These are phyloP conservation scores for Colletotrichum plurivorum DNA, from an alignment of 2,329 filamentous ascomycete genomes.

Conservation along the genomic window DNA sequence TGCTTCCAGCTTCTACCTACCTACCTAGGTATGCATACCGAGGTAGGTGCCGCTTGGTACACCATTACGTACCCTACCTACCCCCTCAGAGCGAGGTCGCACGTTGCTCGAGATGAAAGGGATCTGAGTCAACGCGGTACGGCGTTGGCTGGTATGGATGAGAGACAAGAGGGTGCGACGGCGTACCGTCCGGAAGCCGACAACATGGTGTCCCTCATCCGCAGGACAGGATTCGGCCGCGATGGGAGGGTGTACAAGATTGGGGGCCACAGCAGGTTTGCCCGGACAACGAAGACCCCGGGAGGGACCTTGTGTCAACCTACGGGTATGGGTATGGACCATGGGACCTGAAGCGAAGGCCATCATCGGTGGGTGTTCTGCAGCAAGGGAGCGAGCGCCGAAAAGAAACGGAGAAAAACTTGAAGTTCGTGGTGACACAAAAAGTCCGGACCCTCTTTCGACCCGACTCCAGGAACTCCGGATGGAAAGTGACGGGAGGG, in stretches of 20 bases:
- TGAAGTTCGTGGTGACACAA: constrained; percentile 6
- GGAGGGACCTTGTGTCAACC: not conserved
- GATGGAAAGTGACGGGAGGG: constrained; percentile 1
- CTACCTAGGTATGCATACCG: no score
- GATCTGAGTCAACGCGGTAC: constrained; percentile 22
- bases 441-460: constrained; percentile 1
- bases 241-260: constrained; percentile 5
- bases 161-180: constrained; percentile 29
- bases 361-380: not conserved
- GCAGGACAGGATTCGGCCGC: not conserved
- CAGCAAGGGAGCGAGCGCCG: constrained; percentile 15
- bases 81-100: constrained; percentile 8
- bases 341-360: no score
- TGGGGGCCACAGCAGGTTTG: constrained; percentile 17
- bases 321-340: not conserved
- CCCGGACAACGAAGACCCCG: constrained; percentile 24
- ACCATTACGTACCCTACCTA: not conserved
- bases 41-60: not conserved
- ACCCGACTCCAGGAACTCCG: not conserved
- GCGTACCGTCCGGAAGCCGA: constrained; percentile 21
- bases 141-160: constrained; percentile 30
- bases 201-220: constrained; percentile 12
- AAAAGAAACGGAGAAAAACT: constrained; percentile 29
- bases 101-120: constrained; percentile 25
- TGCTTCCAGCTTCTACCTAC: constrained; percentile 12